These are phyloP conservation scores for Vairimorpha apis DNA, from an alignment of 371 early-diverging fungal species.

Conservation along the genomic window DNA sequence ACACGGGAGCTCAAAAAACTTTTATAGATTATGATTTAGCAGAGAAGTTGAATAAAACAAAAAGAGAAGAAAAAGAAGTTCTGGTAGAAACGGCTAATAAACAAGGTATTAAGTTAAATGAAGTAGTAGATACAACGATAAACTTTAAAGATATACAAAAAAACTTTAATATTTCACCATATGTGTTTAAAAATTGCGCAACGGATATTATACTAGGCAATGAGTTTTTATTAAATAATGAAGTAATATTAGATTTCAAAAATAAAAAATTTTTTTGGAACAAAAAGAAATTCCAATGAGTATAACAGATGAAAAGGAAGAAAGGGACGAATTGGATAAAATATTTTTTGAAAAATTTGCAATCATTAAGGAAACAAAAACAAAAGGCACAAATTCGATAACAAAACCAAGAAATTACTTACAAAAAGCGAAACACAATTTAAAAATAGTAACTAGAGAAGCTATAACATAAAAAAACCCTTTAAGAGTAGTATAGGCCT, in stretches of 20 bases:
- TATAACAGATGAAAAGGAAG: not conserved
- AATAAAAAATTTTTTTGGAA: not conserved
- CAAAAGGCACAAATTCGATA: too few species aligned
- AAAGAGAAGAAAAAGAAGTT: not conserved
- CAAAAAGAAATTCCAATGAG: not conserved
- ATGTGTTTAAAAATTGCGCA: too few species aligned
- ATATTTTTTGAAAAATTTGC: not conserved
- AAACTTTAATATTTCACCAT: not conserved
- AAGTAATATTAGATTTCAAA: constrained; percentile 9
- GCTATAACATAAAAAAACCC: too few species aligned
- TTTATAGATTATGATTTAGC: not conserved
- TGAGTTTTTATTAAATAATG: not conserved
- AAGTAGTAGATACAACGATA: not conserved
- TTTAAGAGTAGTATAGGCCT: too few species aligned
- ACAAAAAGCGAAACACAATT: too few species aligned
- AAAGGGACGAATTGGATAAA: constrained; percentile 7
- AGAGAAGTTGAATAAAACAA: not conserved
- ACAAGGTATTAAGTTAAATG: not conserved
- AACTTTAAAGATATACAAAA: not conserved
- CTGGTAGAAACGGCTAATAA: not conserved
- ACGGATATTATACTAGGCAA: constrained; percentile 6
- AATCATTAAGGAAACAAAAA: too few species aligned
- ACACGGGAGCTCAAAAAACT: not conserved
- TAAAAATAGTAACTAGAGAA: too few species aligned
- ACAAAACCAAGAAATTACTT: too few species aligned